Conservation (phyloP, 73 alveolate species). For the Breviolum minutum region DNA sequence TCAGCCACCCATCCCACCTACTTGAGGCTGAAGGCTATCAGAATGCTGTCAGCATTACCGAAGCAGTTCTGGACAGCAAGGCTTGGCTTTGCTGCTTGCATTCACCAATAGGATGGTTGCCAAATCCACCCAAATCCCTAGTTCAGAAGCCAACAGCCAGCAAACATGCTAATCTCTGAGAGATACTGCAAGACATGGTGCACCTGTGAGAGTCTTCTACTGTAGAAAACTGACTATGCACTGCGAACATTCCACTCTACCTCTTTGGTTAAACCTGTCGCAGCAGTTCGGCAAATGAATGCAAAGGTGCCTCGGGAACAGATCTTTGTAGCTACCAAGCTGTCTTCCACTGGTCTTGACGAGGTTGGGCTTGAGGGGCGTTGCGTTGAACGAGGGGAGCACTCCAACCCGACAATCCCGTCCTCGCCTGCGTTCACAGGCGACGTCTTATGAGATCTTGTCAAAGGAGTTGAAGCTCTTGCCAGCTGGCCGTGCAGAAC, state of each 20-base stretch:
- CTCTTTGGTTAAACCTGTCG: background rate
- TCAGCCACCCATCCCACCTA: background rate
- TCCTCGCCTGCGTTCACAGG: background rate
- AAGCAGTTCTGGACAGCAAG: constrained; percentile 59
- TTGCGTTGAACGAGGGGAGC: too few relatives aligned
- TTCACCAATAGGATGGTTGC: too few relatives aligned
- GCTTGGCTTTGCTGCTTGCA: background rate
- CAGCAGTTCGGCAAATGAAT: background rate
- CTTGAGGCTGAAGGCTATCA: constrained; percentile 60
- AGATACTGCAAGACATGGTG: too few relatives aligned
- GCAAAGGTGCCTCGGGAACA: constrained; percentile 40
- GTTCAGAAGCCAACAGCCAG: too few relatives aligned
- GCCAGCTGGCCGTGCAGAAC: constrained; percentile 38
- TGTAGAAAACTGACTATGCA: too few relatives aligned
- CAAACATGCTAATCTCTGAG: too few relatives aligned
- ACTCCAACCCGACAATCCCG: too few relatives aligned
- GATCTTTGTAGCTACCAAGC: constrained; percentile 50
- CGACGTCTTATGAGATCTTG: background rate
- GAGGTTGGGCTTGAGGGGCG: background rate
- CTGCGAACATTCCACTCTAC: too few relatives aligned
- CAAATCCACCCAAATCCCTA: too few relatives aligned
- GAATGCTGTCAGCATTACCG: constrained; percentile 38
- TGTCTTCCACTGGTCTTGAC: constrained; percentile 25
- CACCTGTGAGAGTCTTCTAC: too few relatives aligned
- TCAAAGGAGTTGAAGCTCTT: constrained; percentile 29